phyloP scores from a whole-genome alignment of 2,329 filamentous ascomycete species.

The Diplodia intermedia region DNA sequence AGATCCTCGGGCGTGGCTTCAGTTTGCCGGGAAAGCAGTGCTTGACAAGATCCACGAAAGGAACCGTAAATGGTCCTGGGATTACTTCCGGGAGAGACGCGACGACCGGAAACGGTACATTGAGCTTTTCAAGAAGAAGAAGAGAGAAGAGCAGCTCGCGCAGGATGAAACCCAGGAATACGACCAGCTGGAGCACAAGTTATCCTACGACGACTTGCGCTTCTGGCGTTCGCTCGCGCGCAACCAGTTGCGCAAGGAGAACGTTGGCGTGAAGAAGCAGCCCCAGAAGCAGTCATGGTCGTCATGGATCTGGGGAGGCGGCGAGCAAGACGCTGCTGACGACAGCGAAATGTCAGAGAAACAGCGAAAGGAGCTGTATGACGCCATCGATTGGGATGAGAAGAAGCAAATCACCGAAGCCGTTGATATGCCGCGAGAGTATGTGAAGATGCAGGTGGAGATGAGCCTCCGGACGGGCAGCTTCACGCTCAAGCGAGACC shows the following conservation, averaged over 20 bases:
- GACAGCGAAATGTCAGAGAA: slow-evolving; percentile 91
- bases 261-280: slow-evolving; percentile 81
- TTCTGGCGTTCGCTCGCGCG: slow-evolving; percentile 96
- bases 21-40: slow-evolving; percentile 88
- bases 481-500: slow-evolving; percentile 89
- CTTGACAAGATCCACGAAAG: slow-evolving; percentile 93
- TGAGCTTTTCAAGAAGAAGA: slow-evolving; percentile 92
- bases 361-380: slow-evolving; percentile 94
- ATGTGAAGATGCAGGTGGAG: slow-evolving; percentile 90
- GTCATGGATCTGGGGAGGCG: slow-evolving; percentile 84
- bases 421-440: slow-evolving; percentile 88
- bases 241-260: slow-evolving; percentile 94
- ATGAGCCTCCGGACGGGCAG: slow-evolving; percentile 93
- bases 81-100: slow-evolving; percentile 88
- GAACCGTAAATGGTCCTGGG: slow-evolving; percentile 95
- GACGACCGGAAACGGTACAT: slow-evolving; percentile 92
- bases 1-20: slow-evolving; percentile 89
- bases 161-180: slow-evolving; percentile 75
- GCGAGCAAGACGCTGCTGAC: slow-evolving; percentile 71
- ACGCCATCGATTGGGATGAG: slow-evolving; percentile 98
- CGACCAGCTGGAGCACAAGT: slow-evolving; percentile 80
- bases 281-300: slow-evolving; percentile 84
- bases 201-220: slow-evolving; percentile 91
- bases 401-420: slow-evolving; percentile 87
- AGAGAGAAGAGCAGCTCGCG: slow-evolving; percentile 71